Evolutionary conservation across 495 filamentous ascomycete species (phyloP).

Genomic region (Penicillium riverlandense): DNA sequence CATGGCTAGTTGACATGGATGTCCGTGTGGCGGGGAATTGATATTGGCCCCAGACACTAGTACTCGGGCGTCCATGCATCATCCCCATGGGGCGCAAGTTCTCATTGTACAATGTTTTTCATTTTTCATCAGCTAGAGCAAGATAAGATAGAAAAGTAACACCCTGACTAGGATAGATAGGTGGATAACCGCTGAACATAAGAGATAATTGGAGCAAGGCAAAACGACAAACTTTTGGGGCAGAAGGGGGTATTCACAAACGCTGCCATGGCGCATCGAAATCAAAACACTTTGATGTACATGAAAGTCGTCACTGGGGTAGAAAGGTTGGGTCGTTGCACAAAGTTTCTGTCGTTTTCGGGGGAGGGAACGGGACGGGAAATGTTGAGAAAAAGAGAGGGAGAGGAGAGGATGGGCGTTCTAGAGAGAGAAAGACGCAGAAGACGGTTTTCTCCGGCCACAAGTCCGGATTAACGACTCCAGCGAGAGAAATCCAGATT

Average conservation of each 20-base stretch:
- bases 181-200: neutral
- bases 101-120: neutral
- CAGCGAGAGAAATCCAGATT: conserved; percentile 41
- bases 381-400: neutral
- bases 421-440: neutral
- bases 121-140: neutral
- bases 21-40: too few species aligned
- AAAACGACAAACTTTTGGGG: conserved; percentile 22
- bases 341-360: neutral
- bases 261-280: conserved; percentile 13
- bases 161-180: neutral
- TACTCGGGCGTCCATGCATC: too few species aligned
- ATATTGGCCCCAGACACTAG: too few species aligned
- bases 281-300: conserved; percentile 24
- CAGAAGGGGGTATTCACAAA: conserved; percentile 29
- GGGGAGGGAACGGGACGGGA: neutral
- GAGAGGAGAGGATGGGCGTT: neutral
- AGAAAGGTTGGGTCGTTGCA: conserved; percentile 2
- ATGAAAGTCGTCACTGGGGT: conserved; percentile 18
- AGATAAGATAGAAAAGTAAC: neutral
- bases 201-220: neutral
- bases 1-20: too few species aligned
- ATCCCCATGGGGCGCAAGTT: neutral
- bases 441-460: neutral
- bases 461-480: conserved; percentile 19